phyloP scores from a whole-genome alignment of 163 green algal species.

The Scenedesmus sp. region DNA sequence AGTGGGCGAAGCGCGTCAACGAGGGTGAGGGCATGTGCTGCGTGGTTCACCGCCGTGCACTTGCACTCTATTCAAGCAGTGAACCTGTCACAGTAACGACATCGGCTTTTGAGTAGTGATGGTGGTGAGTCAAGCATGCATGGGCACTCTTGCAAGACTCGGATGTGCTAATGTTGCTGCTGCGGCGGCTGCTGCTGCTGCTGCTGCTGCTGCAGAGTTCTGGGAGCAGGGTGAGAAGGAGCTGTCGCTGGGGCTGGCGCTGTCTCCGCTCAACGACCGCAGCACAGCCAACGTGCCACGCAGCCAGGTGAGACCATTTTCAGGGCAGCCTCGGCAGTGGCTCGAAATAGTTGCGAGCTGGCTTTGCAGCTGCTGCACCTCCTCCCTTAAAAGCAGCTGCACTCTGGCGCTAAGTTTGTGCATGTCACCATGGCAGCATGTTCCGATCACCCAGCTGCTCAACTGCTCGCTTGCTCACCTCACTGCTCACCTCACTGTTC shows the following conservation, averaged over 20 bases:
- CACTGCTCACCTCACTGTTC: too few relatives aligned
- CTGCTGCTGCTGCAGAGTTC: conserved; percentile 28
- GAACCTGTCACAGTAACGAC: too few relatives aligned
- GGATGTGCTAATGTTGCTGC: neutral
- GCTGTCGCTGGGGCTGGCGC: conserved; percentile 22
- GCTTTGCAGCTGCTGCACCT: neutral
- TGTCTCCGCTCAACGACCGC: conserved; percentile 43
- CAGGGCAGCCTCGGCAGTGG: neutral
- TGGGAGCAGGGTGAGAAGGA: conserved; percentile 48
- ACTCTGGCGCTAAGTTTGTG: too few relatives aligned
- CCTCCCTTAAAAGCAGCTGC: too few relatives aligned
- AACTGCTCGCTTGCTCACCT: too few relatives aligned
- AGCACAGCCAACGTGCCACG: conserved; percentile 41
- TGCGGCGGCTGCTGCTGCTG: neutral
- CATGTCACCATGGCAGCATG: too few relatives aligned
- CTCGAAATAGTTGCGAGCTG: neutral
- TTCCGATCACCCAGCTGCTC: too few relatives aligned
- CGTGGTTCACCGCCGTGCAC: too few relatives aligned
- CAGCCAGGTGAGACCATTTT: conserved; percentile 32
- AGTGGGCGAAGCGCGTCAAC: conserved; percentile 45
- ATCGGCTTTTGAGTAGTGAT: neutral
- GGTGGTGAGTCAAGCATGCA: neutral
- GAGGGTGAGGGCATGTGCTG: conserved; percentile 11
- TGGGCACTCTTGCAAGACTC: neutral
- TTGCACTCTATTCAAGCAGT: too few relatives aligned